Evolutionary conservation across 164 flowering plant species (phyloP), one percentile per base, ranked within the genome.

Genomic region (Liriodendron chinense): DNA sequence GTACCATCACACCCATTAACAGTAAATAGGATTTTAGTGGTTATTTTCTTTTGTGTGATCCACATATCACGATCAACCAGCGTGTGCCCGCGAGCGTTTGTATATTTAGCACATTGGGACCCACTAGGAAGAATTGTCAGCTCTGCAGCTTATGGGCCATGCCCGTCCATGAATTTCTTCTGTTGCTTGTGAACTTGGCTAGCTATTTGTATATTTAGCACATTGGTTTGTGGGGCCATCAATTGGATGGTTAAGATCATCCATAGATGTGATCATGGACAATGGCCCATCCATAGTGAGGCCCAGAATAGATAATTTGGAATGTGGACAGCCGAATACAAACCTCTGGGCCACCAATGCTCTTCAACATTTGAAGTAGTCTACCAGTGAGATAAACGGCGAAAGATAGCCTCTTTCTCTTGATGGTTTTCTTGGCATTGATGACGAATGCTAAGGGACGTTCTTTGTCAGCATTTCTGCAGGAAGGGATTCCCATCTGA

Each of bases 281-380:
- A n/a, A n/a, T n/a, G n/a, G n/a, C n/a, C n/a, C n/a, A n/a, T n/a
- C n/a, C n/a, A n/a, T n/a, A n/a, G n/a, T n/a, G n/a, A n/a, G n/a
- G n/a, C n/a, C n/a, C n/a, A n/a, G n/a, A n/a, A n/a, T n/a, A n/a
- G n/a, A n/a, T n/a, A n/a, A n/a, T n/a, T n/a, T n/a, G n/a, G n/a
- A n/a, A 34, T 2, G 43, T 34, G 7, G 10, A n/a, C 10, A 23
- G 23, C 14, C 25, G 24, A 6, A 20, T 2, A 53, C 65, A 1
- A 34, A 85, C 92, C 87, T 87, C 87, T 18, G 84, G 77, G 12
- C 89, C 88, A 77, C 76, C 82, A 13, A 73, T 71, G 50, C 72
- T 82, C 59, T 81, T 79, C 62, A 83, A 2, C 23, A 49, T 23
- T 65, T 87, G 84, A 20, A 87, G 66, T 7, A 84, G 66, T 64